phyloP scores from a whole-genome alignment of 23 red algal species.

The Agarophyton chilense region DNA sequence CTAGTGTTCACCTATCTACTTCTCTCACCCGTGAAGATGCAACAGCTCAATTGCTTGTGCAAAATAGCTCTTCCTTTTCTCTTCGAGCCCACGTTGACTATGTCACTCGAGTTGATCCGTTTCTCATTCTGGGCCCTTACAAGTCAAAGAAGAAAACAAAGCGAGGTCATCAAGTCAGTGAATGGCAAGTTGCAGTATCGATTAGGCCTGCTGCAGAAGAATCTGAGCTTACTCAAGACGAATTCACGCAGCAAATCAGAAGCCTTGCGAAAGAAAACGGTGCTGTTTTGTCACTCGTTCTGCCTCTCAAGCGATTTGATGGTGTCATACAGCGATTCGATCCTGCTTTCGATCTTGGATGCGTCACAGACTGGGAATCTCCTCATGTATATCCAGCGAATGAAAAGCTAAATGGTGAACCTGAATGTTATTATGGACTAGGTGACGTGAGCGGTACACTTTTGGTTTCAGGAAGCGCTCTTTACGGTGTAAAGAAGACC shows the following conservation, averaged over 20 bases:
- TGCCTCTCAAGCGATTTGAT: constrained; percentile 29
- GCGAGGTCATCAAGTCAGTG: constrained; percentile 36
- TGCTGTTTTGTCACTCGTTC: background rate
- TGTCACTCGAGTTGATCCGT: constrained; percentile 25
- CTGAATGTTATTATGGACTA: background rate
- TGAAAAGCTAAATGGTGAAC: background rate
- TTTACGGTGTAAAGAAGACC: constrained; percentile 46
- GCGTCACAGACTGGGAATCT: constrained; percentile 11
- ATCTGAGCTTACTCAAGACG: background rate
- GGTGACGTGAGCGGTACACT: background rate
- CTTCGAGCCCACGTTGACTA: constrained; percentile 28
- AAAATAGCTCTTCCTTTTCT: background rate
- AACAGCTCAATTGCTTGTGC: background rate
- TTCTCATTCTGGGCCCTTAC: constrained; percentile 23
- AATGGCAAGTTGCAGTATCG: constrained; percentile 45
- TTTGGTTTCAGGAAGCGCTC: constrained; percentile 37
- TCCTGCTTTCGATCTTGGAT: background rate
- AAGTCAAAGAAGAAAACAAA: constrained; percentile 26
- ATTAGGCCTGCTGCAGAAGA: constrained; percentile 1
- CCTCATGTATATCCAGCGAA: background rate
- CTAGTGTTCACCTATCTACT: constrained; percentile 27
- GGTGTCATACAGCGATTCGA: constrained; percentile 20
- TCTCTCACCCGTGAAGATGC: constrained; percentile 22
- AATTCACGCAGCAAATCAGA: background rate
- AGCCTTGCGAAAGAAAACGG: background rate